phyloP scores from a whole-genome alignment of 192 early-diverging fungal genomes.

The Backusella morwellensis region DNA sequence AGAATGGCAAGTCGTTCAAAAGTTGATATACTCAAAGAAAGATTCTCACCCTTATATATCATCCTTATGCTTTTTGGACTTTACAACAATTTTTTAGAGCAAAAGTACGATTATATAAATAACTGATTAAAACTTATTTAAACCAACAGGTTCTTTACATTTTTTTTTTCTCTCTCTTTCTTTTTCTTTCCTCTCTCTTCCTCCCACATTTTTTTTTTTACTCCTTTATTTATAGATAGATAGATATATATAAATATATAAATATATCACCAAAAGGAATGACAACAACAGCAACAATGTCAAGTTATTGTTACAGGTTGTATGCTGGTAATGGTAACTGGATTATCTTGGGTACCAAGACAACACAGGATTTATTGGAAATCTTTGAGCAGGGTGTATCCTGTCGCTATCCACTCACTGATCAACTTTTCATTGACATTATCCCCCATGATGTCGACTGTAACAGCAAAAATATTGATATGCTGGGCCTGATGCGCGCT shows the following conservation, averaged over 20 bases:
- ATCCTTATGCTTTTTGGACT: not conserved
- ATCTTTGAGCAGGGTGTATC: conserved; percentile 40
- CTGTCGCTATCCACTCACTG: conserved; percentile 55
- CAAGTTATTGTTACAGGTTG: conserved; percentile 21
- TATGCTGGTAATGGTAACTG: conserved; percentile 32
- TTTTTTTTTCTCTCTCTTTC: not conserved
- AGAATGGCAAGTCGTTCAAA: not conserved
- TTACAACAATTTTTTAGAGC: not conserved
- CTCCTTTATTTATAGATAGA: no score
- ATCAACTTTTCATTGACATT: conserved; percentile 64
- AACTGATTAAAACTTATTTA: not conserved
- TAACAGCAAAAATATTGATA: conserved; percentile 28
- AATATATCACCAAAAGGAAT: not conserved
- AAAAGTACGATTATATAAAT: not conserved
- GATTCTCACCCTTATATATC: not conserved
- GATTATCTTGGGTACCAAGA: conserved; percentile 31
- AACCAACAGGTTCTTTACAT: not conserved
- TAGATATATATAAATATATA: no score
- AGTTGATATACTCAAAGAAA: not conserved
- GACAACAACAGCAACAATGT: not conserved
- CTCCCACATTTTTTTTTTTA: no score
- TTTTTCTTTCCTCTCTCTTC: no score
- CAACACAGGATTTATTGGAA: conserved; percentile 50
- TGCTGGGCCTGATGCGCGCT: conserved; percentile 20
- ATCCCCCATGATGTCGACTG: conserved; percentile 27